These are phyloP conservation scores for Cyberlindnera bimundalis DNA, from an alignment of 805 yeast genomes.

Conservation along the genomic window DNA sequence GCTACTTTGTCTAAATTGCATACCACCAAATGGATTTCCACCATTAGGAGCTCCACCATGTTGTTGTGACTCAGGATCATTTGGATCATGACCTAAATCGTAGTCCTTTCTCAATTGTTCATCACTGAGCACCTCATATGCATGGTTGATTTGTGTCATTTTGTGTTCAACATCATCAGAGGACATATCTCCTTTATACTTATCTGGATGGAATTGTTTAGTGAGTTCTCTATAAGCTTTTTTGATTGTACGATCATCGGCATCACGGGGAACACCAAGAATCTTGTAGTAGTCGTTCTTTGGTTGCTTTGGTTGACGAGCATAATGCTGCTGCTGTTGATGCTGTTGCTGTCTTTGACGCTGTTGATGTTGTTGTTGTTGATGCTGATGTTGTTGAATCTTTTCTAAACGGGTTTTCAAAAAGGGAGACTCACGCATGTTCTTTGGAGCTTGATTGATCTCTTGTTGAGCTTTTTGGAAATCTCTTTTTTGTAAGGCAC, in stretches of 20 bases:
- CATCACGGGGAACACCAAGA: slow-evolving; percentile 62
- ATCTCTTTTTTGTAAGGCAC: slow-evolving; percentile 24
- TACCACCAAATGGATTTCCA: slow-evolving; percentile 4
- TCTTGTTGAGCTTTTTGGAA: slow-evolving; percentile 38
- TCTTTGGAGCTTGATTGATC: slow-evolving; percentile 38
- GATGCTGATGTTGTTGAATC: slow-evolving; percentile 42
- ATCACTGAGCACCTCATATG: slow-evolving; percentile 80
- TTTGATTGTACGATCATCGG: slow-evolving; percentile 69
- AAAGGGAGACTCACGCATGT: slow-evolving; percentile 34
- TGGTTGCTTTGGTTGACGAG: slow-evolving; percentile 29
- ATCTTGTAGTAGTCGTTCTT: slow-evolving; percentile 77
- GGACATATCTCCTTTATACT: slow-evolving; percentile 66
- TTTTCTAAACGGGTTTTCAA: slow-evolving; percentile 31
- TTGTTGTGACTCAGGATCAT: slow-evolving; percentile 31
- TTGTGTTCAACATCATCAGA: slow-evolving; percentile 70
- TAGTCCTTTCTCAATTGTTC: slow-evolving; percentile 60
- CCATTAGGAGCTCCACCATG: slow-evolving; percentile 2
- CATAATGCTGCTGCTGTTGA: slow-evolving; percentile 33
- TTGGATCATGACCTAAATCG: slow-evolving; percentile 50
- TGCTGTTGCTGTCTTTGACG: slow-evolving; percentile 37
- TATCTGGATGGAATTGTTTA: slow-evolving; percentile 88
- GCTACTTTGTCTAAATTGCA: slow-evolving; percentile 4
- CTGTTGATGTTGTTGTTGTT: slow-evolving; percentile 42
- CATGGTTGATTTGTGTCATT: slow-evolving; percentile 91
- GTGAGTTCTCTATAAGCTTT: slow-evolving; percentile 78